Conservation (phyloP, 495 filamentous ascomycete genomes). For the Talaromyces wortmannii region DNA sequence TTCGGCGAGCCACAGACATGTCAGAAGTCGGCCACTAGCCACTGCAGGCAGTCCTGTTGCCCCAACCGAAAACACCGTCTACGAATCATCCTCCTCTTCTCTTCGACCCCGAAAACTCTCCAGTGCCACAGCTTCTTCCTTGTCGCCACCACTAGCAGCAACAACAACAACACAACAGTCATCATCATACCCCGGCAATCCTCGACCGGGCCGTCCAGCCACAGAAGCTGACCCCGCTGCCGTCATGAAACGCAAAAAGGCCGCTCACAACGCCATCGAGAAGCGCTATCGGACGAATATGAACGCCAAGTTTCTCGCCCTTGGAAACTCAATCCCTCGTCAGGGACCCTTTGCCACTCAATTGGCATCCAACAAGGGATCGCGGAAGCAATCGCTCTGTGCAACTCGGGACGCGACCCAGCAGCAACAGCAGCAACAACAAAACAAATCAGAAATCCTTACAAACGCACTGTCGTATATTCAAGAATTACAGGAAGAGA, state of each 20-base stretch:
- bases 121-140: neutral
- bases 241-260: slow-evolving; percentile 25
- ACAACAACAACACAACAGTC: neutral
- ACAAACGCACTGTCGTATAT: slow-evolving; percentile 66
- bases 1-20: neutral
- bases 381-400: slow-evolving; percentile 5
- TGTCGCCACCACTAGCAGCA: neutral
- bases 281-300: slow-evolving; percentile 48
- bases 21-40: neutral
- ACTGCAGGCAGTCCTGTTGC: neutral
- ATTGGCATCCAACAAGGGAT: slow-evolving; percentile 1
- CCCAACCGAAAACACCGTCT: neutral
- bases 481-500: slow-evolving; percentile 42
- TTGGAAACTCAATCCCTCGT: slow-evolving; percentile 33
- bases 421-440: slow-evolving; percentile 14
- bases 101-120: neutral
- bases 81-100: neutral
- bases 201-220: neutral
- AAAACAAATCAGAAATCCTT: slow-evolving; percentile 53
- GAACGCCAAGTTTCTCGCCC: slow-evolving; percentile 42
- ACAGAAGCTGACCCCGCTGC: neutral
- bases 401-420: slow-evolving; percentile 1
- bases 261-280: slow-evolving; percentile 48
- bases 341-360: slow-evolving; percentile 9
- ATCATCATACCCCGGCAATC: neutral